phyloP scores from a whole-genome alignment of 768 basidiomycete genomes.

The Mycena olivaceomarginata region DNA sequence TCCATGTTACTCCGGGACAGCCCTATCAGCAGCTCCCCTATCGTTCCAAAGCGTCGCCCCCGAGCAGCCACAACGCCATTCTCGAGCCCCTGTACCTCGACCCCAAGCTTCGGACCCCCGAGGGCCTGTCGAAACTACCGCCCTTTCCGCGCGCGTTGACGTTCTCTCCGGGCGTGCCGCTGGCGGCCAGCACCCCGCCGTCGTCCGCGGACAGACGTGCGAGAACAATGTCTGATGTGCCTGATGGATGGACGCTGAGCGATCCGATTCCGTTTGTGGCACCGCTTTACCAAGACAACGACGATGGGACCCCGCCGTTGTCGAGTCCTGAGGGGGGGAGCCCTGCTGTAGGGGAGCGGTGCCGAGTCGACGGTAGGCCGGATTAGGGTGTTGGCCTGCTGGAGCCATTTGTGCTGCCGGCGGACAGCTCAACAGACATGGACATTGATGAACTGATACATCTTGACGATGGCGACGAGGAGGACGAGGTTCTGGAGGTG shows the following conservation, averaged over 20 bases:
- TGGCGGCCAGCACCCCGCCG: slow-evolving; percentile 41
- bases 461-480: slow-evolving; percentile 55
- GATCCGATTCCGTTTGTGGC: slow-evolving; percentile 43
- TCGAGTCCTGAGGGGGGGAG: slow-evolving; percentile 66
- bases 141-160: slow-evolving; percentile 61
- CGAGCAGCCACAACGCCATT: slow-evolving; percentile 29
- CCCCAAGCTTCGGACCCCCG: slow-evolving; percentile 54
- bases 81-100: slow-evolving; percentile 46
- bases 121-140: slow-evolving; percentile 55
- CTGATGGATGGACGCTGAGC: slow-evolving; percentile 62
- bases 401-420: slow-evolving; percentile 72
- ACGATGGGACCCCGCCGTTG: slow-evolving; percentile 50
- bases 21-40: slow-evolving; percentile 59
- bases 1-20: slow-evolving; percentile 76
- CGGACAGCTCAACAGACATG: slow-evolving; percentile 58
- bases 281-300: slow-evolving; percentile 30
- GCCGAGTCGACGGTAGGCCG: slow-evolving; percentile 58
- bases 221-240: slow-evolving; percentile 57
- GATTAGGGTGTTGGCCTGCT: slow-evolving; percentile 73
- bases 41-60: slow-evolving; percentile 44
- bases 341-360: slow-evolving; percentile 70
- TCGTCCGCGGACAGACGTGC: slow-evolving; percentile 47
- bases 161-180: slow-evolving; percentile 52
- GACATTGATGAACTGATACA: slow-evolving; percentile 52
- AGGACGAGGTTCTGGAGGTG: slow-evolving; percentile 46